A percentile compares a stretch with the other conserved stretches of the same genome.
phyloP scores from a whole-genome alignment of 176 grass and related monocot species.

The Elymus sibiricus region DNA sequence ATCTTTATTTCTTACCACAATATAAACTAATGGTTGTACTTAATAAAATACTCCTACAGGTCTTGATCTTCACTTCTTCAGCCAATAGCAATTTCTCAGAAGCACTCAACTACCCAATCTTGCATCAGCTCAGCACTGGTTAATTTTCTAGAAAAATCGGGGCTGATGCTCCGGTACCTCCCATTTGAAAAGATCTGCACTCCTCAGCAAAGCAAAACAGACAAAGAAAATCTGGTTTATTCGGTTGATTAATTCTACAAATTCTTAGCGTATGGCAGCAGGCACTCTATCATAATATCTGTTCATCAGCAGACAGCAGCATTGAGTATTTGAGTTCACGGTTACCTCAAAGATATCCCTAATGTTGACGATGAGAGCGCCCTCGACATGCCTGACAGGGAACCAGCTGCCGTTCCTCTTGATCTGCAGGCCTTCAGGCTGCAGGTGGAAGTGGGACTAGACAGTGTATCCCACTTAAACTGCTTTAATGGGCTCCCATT shows the following conservation, averaged over 20 bases:
- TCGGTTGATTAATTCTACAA: background rate
- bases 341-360: conserved; percentile 52
- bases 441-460: no score
- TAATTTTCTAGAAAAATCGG: background rate
- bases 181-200: conserved; percentile 48
- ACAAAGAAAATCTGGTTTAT: background rate
- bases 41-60: background rate
- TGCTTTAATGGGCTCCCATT: no score
- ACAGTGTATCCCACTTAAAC: no score
- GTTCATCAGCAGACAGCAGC: background rate
- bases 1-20: background rate
- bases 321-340: background rate
- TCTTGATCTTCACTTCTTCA: background rate
- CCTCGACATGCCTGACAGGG: conserved; percentile 33
- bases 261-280: background rate
- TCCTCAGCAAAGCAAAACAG: background rate
- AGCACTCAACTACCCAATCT: background rate
- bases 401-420: conserved; percentile 37
- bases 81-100: background rate
- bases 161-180: conserved; percentile 28
- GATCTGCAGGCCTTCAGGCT: conserved; percentile 44
- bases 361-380: conserved; percentile 50
- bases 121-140: background rate
- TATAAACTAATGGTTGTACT: background rate
- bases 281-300: background rate